These are phyloP conservation scores for Penicillium sp. DNA, from an alignment of 2,329 filamentous ascomycete species.

Conservation along the genomic window DNA sequence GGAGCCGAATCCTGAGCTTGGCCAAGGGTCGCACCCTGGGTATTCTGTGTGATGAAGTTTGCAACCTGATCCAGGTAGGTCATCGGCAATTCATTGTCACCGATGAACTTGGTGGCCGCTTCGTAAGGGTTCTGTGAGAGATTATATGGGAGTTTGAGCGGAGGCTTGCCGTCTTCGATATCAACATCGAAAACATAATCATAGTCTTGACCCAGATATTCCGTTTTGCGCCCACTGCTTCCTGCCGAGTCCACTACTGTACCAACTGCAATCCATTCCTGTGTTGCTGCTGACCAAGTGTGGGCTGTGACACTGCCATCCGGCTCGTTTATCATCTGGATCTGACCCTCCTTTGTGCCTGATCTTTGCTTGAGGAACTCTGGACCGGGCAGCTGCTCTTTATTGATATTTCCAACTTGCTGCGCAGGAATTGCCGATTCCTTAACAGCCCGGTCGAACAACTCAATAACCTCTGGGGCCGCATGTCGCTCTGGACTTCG, in stretches of 20 bases:
- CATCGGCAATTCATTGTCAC: conserved; percentile 80
- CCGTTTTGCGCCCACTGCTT: conserved; percentile 71
- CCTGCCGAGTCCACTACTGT: conserved; percentile 86
- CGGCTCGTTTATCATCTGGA: conserved; percentile 80
- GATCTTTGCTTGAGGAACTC: conserved; percentile 76
- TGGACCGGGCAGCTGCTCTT: conserved; percentile 82
- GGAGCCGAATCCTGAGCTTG: conserved; percentile 47
- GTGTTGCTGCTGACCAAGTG: conserved; percentile 69
- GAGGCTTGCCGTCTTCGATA: conserved; percentile 88
- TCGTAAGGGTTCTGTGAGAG: conserved; percentile 89
- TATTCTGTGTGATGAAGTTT: conserved; percentile 87
- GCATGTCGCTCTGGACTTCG: conserved; percentile 65
- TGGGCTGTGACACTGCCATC: conserved; percentile 82
- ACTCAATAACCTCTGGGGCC: conserved; percentile 59
- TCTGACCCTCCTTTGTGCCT: conserved; percentile 93
- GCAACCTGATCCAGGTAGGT: conserved; percentile 87
- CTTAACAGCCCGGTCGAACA: conserved; percentile 78
- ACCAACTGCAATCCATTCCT: conserved; percentile 82
- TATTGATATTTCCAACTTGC: conserved; percentile 76
- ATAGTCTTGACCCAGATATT: conserved; percentile 79
- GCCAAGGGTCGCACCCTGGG: conserved; percentile 77
- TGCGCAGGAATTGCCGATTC: conserved; percentile 83
- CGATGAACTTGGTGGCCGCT: conserved; percentile 82
- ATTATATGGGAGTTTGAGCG: conserved; percentile 91
- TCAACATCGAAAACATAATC: conserved; percentile 97